phyloP scores from a whole-genome alignment of 1,139 yeast species.

The Scheffersomyces lignicola region DNA sequence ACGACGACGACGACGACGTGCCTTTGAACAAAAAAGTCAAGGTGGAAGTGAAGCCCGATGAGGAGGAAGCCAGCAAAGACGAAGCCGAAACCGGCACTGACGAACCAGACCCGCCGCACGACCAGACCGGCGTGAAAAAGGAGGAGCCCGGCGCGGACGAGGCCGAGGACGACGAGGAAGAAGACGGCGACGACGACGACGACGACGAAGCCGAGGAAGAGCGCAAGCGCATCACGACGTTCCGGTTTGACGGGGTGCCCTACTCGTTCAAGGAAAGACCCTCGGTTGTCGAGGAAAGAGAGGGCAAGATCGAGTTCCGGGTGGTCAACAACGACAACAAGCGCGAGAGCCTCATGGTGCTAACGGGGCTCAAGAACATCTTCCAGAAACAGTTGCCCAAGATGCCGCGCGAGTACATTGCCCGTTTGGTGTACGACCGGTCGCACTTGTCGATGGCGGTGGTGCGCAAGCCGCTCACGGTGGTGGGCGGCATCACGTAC shows the following conservation, averaged over 20 bases:
- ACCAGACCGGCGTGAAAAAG: slow-evolving; percentile 5
- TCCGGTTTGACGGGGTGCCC: slow-evolving; percentile 67
- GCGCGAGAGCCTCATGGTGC: slow-evolving; percentile 81
- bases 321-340: slow-evolving; percentile 95
- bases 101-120: slow-evolving; percentile 14
- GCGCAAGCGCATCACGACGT: slow-evolving; percentile 49
- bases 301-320: slow-evolving; percentile 87
- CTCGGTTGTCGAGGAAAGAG: slow-evolving; percentile 88
- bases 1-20: slow-evolving; percentile 33
- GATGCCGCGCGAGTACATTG: slow-evolving; percentile 97
- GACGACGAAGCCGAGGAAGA: slow-evolving; percentile 55
- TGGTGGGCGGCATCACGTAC: slow-evolving; percentile 96
- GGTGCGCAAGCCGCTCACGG: slow-evolving; percentile 87
- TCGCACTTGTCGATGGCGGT: slow-evolving; percentile 96
- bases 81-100: slow-evolving; percentile 10
- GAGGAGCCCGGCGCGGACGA: slow-evolving; percentile 12
- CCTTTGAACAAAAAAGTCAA: slow-evolving; percentile 35
- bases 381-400: slow-evolving; percentile 97
- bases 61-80: slow-evolving; percentile 10
- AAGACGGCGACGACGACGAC: slow-evolving; percentile 37
- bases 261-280: slow-evolving; percentile 91
- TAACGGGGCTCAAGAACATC: slow-evolving; percentile 92
- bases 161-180: slow-evolving; percentile 25
- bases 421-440: slow-evolving; percentile 89
- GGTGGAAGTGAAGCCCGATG: slow-evolving; percentile 13